Evolutionary conservation across 768 basidiomycete species (phyloP).

Genomic region (Kwoniella europaea): DNA sequence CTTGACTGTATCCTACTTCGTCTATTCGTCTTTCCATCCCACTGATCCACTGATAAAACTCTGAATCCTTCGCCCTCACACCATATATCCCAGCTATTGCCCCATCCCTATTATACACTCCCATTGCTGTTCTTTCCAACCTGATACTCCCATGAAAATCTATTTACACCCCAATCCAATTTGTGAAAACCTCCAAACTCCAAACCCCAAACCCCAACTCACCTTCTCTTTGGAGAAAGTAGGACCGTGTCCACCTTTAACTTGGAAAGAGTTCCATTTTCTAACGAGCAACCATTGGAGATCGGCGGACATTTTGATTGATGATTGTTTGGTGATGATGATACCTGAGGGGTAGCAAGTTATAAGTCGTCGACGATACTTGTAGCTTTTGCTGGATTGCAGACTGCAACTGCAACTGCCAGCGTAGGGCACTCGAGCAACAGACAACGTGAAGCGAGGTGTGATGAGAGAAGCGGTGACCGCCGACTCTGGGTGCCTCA

Average conservation of each 20-base stretch:
- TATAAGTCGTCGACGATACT: not conserved
- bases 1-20: too few relatives aligned
- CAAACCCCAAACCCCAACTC: conserved; percentile 23
- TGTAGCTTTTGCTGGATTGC: not conserved
- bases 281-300: conserved; percentile 87
- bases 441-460: not conserved
- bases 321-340: conserved; percentile 6
- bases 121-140: too few relatives aligned
- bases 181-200: not conserved
- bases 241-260: conserved; percentile 76
- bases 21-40: too few relatives aligned
- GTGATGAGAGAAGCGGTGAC: not conserved
- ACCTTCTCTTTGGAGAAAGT: conserved; percentile 82
- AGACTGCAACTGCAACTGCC: too few relatives aligned
- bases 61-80: too few relatives aligned
- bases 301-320: conserved; percentile 73
- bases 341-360: not conserved
- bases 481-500: not conserved
- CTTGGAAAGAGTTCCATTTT: conserved; percentile 83
- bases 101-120: too few relatives aligned
- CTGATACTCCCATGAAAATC: not conserved
- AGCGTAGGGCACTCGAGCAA: not conserved
- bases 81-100: too few relatives aligned
- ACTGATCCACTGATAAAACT: too few relatives aligned
- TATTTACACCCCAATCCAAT: not conserved